These are phyloP conservation scores for Ophioceras dolichostomum DNA, from an alignment of 2,329 filamentous ascomycete species.

Conservation along the genomic window DNA sequence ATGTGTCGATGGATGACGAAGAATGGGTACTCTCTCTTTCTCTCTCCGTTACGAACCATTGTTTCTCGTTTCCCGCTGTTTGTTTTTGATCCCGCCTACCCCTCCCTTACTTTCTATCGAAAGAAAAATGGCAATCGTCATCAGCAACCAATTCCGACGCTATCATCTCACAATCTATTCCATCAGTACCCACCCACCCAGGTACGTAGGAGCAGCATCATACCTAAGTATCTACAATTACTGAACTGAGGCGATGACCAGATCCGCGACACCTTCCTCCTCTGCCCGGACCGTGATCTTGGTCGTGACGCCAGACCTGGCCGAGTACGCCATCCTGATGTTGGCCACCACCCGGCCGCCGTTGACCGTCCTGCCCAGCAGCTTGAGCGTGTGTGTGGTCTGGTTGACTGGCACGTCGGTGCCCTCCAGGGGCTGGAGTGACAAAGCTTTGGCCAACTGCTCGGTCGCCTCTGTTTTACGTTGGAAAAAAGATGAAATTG, in stretches of 20 bases:
- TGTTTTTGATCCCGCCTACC: too few relatives aligned
- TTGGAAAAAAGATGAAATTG: conserved; percentile 3
- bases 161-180: too few relatives aligned
- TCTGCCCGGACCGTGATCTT: conserved; percentile 90
- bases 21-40: too few relatives aligned
- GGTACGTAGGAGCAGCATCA: too few relatives aligned
- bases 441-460: conserved; percentile 73
- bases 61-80: too few relatives aligned
- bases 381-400: conserved; percentile 86
- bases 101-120: too few relatives aligned
- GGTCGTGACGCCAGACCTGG: conserved; percentile 87
- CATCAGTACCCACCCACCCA: too few relatives aligned
- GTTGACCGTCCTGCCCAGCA: conserved; percentile 88
- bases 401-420: conserved; percentile 82
- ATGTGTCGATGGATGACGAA: too few relatives aligned
- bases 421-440: conserved; percentile 85
- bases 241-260: conserved; percentile 76
- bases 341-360: conserved; percentile 81
- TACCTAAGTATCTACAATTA: too few relatives aligned
- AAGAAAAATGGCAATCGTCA: too few relatives aligned
- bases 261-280: conserved; percentile 77
- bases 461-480: conserved; percentile 70
- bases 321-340: conserved; percentile 86
- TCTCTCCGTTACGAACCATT: too few relatives aligned
- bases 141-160: too few relatives aligned